Percentiles rank a stretch among this genome's conserved stretches.
phyloP scores from a whole-genome alignment of 2,329 filamentous ascomycete species.

The Cladosporium velox region DNA sequence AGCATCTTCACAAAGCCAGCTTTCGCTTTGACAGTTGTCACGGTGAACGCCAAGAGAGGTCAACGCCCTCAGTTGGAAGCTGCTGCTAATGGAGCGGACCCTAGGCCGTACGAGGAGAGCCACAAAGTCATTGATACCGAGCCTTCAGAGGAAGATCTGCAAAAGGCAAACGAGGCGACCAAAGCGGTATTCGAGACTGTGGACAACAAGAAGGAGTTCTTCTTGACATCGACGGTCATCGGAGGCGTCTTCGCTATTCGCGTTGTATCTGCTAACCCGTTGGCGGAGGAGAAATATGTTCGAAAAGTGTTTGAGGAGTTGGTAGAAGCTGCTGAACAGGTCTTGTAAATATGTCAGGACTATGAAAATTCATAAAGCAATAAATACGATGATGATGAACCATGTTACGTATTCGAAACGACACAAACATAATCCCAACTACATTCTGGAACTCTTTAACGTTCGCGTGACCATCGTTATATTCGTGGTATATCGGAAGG shows the following conservation, averaged over 20 bases:
- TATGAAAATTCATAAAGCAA: not conserved
- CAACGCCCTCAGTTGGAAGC: constrained; percentile 31
- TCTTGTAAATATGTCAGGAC: constrained; percentile 35
- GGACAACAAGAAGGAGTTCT: constrained; percentile 75
- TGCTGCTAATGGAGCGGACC: constrained; percentile 24
- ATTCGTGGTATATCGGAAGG: constrained; percentile 13
- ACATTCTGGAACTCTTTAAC: constrained; percentile 48
- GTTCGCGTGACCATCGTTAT: constrained; percentile 19
- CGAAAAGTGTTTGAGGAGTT: constrained; percentile 73
- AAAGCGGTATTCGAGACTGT: constrained; percentile 74
- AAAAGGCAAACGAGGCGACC: constrained; percentile 67
- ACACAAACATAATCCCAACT: constrained; percentile 43
- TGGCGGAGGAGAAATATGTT: constrained; percentile 72
- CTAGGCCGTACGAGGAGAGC: constrained; percentile 34
- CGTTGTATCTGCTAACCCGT: constrained; percentile 71
- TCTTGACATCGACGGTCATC: constrained; percentile 76
- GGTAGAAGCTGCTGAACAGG: constrained; percentile 63
- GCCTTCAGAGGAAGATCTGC: constrained; percentile 45
- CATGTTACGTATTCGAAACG: not conserved
- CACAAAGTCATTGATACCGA: constrained; percentile 28
- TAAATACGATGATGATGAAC: not conserved
- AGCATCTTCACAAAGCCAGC: constrained; percentile 70
- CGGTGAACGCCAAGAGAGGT: constrained; percentile 53
- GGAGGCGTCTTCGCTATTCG: constrained; percentile 76
- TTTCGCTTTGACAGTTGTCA: constrained; percentile 79